Evolutionary conservation across 352 stramenopile genomes (phyloP), one percentile per base, ranked within the genome.

Genomic region (Phytophthora citricola): DNA sequence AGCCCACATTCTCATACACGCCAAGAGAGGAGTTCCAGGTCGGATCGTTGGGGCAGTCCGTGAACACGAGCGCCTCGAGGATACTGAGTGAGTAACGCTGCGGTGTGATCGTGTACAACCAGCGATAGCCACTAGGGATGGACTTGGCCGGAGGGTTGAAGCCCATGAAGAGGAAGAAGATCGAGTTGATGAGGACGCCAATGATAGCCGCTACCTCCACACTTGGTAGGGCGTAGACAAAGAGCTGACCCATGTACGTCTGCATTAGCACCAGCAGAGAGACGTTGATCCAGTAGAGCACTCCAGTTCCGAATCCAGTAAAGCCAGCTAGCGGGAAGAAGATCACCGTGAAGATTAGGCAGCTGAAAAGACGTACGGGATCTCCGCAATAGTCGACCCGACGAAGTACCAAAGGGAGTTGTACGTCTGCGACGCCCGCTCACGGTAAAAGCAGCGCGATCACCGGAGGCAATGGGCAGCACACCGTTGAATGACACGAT

Each of bases 401-500:
- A 97, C 57, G 24, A 85, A 86, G 64, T 98, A 95, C 64, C 90
- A 87, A 12, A 84, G 66, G 31, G 85, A 68, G 44, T 89, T 85
- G 73, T 98, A 98, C 64, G 96, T 98, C 66, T 94, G 69, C n/a
- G 90, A 83, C 14, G 89, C 84, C 29, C 94, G 90, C 66, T 98
- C 93, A 10, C 93, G 79, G 76, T 98, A 98, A 40, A 65, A 11
- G 62, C 36, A 80, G 40, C 39, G 70, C 79, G 51, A 83, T 70
- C 85, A 48, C 97, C 91, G 5, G 31, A 91, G 43, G 53, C 52
- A 43, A 69, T 70, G 2, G 63, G 63, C 11, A 71, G 14, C 17
- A 66, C 56, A 17, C 63, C 45, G 10, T 66, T 71, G 36, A 71
- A 71, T 12, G 56, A 71, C 14, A 65, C 54, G 10, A 70, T 46